Base-by-base conservation (phyloP, 169 alveolate species). In the Plasmodium malariae region DNA sequence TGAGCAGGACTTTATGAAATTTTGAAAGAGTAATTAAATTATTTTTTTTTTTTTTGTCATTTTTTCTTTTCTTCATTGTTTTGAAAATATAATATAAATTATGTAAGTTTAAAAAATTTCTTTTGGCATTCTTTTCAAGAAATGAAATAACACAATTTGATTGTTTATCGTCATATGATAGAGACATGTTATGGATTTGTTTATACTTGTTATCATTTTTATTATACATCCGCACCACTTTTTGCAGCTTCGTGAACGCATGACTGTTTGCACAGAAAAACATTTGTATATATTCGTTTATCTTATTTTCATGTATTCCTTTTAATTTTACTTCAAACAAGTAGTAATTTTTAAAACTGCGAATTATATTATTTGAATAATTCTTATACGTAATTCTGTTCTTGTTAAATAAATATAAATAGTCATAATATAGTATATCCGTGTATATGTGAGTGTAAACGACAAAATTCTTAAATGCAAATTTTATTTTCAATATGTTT, bases 381-480 rank as follows among this genome's bases (percentile, higher is more conserved):
- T 49, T 85, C 9, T 68, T 43, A 45, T 85, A 85, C 0, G 54
- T 49, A 57, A 85, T 69, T 49, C 19, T 24, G 17, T 85, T 69
- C 19, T 69, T 55, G 30, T 85, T 51, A 49, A 85, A 85, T 48
- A 85, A 37, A 45, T 85, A 85, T 45, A 85, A 48, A 40, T 69
- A 85, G 48, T 85, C 92, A 45, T 85, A 85, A 21, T 85, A 85
- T n/a, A 85, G 21, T 6, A 85, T 85, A 45, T 85, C 92, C 17
- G 92, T 85, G 21, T 85, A 85, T 68, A 85, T 85, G 32, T 85
- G 92, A 7, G 92, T 68, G 17, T 85, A 85, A n/a, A 85, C 24
- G 12, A 24, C 86, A 69, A 69, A 85, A 43, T 49, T 69, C 14
- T 14, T 57, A 3, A 63, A 26, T 11, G 32, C 57, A 70, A 85